Base-by-base conservation (phyloP, 2,329 filamentous ascomycete species). In the Rutstroemia sp. region DNA sequence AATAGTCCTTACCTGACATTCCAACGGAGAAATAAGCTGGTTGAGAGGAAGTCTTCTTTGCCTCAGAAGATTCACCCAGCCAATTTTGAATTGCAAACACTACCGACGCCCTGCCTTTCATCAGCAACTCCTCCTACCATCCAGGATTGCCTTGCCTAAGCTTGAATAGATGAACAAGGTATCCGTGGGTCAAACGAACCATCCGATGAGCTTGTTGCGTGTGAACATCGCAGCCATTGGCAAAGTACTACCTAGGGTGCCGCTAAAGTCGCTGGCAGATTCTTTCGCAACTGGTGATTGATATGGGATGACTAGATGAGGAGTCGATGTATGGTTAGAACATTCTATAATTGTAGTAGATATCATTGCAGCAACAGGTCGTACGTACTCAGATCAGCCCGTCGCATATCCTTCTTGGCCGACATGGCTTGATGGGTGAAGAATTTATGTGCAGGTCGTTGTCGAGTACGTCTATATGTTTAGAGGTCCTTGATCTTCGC, bases 151-250 rank as follows among this genome's bases (percentile, higher is more conserved):
- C 30, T 34, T 12, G 30, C 30, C 12, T 34, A 34, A 34, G 30
- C 30, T 12, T 44, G 25, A 27, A 52, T 38, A 45, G 30, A 17
- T 23, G n/a, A 8, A 5, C 14, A 42, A 38, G 6, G 17, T n/a
- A 44, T 42, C 14, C 58, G 14, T 38, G 34, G 21, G 17, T 25
- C 51, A 17, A 48, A 70, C 76, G 59, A 72, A 83, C 81, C 83
- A 86, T 68, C 83, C 83, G 57, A 86, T 74, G 67, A 82, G 94
- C 80, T 89, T 88, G 75, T 95, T 96, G 64, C 91, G 82, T 65
- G 88, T 94, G 71, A 96, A 94, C 80, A 96, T 95, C 61, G 92
- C 92, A 57, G 89, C 91, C 92, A 96, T 96, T 58, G 92, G 92
- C 69, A 97, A 78, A 38, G 92, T 95, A 68, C 86, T 92, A 27